phyloP scores from a whole-genome alignment of 2,329 filamentous ascomycete genomes.

The Aspergillus pseudonomiae region DNA sequence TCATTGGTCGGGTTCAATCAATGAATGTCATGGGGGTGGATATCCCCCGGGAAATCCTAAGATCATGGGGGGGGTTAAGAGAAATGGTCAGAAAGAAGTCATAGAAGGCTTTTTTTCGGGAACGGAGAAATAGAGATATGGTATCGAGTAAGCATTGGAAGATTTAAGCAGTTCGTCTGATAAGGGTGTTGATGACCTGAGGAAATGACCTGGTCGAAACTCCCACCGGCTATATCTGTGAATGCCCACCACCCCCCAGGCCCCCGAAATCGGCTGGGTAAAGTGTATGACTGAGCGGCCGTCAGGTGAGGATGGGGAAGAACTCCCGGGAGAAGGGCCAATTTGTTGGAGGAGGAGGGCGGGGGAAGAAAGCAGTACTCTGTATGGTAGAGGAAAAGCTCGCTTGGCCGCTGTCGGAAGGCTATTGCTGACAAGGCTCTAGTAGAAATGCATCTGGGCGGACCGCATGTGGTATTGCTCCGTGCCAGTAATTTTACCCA shows the following conservation, averaged over 20 bases:
- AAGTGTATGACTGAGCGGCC: neutral
- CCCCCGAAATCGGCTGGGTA: slow-evolving; percentile 35
- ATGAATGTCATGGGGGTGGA: slow-evolving; percentile 12
- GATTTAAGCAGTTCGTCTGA: slow-evolving; percentile 17
- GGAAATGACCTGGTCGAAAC: slow-evolving; percentile 29
- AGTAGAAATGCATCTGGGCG: slow-evolving; percentile 15
- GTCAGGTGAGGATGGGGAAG: slow-evolving; percentile 1
- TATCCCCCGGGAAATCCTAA: slow-evolving; percentile 5
- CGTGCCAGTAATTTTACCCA: slow-evolving; percentile 28
- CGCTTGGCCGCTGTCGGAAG: slow-evolving; percentile 38
- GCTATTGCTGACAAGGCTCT: slow-evolving; percentile 10
- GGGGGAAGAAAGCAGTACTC: slow-evolving; percentile 13
- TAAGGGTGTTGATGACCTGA: slow-evolving; percentile 32
- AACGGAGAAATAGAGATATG: neutral
- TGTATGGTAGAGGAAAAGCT: slow-evolving; percentile 21
- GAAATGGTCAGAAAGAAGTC: neutral
- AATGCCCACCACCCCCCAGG: slow-evolving; percentile 22
- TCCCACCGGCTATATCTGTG: slow-evolving; percentile 16
- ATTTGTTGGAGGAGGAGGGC: slow-evolving; percentile 13
- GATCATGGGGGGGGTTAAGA: neutral
- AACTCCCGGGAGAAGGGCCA: slow-evolving; percentile 8
- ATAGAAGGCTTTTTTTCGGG: too few relatives aligned
- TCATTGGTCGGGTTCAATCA: slow-evolving; percentile 23
- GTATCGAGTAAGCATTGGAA: neutral
- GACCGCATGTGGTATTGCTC: slow-evolving; percentile 22